Conservation (phyloP, 2,329 filamentous ascomycete species). For the Chrysoporthe austroafricana region DNA sequence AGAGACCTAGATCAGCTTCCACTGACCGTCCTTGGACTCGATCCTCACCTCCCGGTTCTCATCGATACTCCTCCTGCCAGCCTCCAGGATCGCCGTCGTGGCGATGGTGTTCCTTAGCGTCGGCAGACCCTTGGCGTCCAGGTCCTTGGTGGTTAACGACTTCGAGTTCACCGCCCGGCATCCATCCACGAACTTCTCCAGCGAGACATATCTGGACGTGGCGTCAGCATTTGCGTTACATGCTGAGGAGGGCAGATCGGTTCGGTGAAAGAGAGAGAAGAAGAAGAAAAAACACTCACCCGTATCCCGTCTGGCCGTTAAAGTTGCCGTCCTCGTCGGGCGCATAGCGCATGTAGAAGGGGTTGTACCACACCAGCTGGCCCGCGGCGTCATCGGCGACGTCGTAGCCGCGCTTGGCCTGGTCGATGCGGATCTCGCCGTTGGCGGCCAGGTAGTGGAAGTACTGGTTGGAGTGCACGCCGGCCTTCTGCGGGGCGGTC, state of each 20-base stretch:
- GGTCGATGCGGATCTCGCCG: constrained; percentile 87
- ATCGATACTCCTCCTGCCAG: constrained; percentile 82
- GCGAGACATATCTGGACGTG: constrained; percentile 70
- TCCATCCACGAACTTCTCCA: constrained; percentile 94
- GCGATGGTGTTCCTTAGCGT: constrained; percentile 88
- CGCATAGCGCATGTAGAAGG: constrained; percentile 94
- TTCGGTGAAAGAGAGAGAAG: neutral
- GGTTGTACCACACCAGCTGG: constrained; percentile 84
- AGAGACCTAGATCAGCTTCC: constrained; percentile 61
- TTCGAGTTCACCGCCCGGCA: constrained; percentile 79
- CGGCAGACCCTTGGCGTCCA: constrained; percentile 80
- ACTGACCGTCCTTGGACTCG: constrained; percentile 64
- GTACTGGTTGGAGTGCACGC: constrained; percentile 96
- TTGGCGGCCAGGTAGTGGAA: constrained; percentile 89
- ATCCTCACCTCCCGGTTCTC: constrained; percentile 81
- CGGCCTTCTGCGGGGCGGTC: constrained; percentile 90
- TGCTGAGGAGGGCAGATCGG: neutral
- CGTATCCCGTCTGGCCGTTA: constrained; percentile 86
- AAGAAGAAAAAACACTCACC: constrained; percentile 38
- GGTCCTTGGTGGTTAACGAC: constrained; percentile 69
- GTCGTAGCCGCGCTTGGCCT: constrained; percentile 93
- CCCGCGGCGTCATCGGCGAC: constrained; percentile 79
- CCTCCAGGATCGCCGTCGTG: constrained; percentile 89
- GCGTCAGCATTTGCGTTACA: neutral
- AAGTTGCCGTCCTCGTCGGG: constrained; percentile 96